phyloP scores from a whole-genome alignment of 495 filamentous ascomycete species.

The Penicilliopsis zonata region DNA sequence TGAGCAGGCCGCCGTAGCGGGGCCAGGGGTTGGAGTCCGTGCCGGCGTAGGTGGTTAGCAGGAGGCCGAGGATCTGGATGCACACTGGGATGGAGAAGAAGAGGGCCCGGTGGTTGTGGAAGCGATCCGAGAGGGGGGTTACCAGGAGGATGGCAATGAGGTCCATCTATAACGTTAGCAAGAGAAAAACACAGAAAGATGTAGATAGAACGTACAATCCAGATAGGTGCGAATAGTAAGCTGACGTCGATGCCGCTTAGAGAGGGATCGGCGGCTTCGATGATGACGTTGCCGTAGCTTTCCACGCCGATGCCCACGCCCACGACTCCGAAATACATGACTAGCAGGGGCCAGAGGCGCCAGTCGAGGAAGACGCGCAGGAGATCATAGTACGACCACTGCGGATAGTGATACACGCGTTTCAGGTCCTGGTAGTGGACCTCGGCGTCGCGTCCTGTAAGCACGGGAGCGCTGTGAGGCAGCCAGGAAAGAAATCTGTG shows the following conservation, averaged over 20 bases:
- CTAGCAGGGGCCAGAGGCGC: slow-evolving; percentile 69
- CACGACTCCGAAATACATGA: slow-evolving; percentile 94
- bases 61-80: slow-evolving; percentile 73
- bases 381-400: slow-evolving; percentile 62
- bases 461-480: slow-evolving; percentile 51
- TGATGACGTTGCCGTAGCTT: slow-evolving; percentile 77
- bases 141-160: slow-evolving; percentile 77
- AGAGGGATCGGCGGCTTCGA: slow-evolving; percentile 58
- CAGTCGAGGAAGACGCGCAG: slow-evolving; percentile 62
- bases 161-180: slow-evolving; percentile 47
- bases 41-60: slow-evolving; percentile 66
- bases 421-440: slow-evolving; percentile 79
- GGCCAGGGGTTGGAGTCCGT: slow-evolving; percentile 59
- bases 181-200: background rate
- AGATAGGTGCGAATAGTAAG: slow-evolving; percentile 79
- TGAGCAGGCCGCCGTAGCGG: slow-evolving; percentile 75
- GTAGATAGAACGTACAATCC: slow-evolving; percentile 50
- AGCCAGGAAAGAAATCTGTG: slow-evolving; percentile 37
- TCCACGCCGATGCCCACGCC: slow-evolving; percentile 85
- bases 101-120: slow-evolving; percentile 69
- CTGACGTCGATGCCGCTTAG: slow-evolving; percentile 67
- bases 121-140: slow-evolving; percentile 76
- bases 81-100: slow-evolving; percentile 67
- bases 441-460: slow-evolving; percentile 65
- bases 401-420: slow-evolving; percentile 59